Conservation (phyloP, 2,329 filamentous ascomycete genomes). For the Cephalotrichum gorgonifer region DNA sequence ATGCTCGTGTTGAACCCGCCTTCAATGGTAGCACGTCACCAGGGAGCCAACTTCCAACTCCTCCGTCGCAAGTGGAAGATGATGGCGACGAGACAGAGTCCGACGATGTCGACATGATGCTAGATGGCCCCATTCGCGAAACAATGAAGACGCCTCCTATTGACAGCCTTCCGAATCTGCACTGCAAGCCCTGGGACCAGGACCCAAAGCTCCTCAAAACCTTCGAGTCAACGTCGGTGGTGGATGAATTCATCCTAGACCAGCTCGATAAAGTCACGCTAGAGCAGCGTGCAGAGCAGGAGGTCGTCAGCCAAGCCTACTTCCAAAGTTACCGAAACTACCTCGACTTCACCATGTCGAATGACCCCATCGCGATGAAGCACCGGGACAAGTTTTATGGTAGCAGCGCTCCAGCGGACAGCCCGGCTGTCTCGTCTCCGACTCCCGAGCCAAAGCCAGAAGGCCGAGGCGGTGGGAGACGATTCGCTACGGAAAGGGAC, state of each 20-base stretch:
- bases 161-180: conserved; percentile 40
- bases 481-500: conserved; percentile 63
- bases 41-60: conserved; percentile 24
- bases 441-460: conserved; percentile 47
- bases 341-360: conserved; percentile 44
- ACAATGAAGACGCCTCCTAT: conserved; percentile 44
- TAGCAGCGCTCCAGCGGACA: conserved; percentile 15
- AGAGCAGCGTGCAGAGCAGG: conserved; percentile 25
- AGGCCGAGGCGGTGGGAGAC: conserved; percentile 39
- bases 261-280: conserved; percentile 31
- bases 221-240: conserved; percentile 21
- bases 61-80: conserved; percentile 36
- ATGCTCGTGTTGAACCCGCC: neutral
- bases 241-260: conserved; percentile 35
- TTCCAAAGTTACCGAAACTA: conserved; percentile 38
- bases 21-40: neutral
- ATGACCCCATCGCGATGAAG: conserved; percentile 42
- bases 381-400: conserved; percentile 34
- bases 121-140: conserved; percentile 37
- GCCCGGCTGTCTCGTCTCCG: conserved; percentile 17
- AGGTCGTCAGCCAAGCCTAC: conserved; percentile 29
- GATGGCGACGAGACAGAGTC: conserved; percentile 45
- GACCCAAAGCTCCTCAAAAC: conserved; percentile 33
- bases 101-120: conserved; percentile 40
- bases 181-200: conserved; percentile 34